Percentiles rank a stretch among this genome's conserved stretches.
Conservation (phyloP, 2,329 filamentous ascomycete genomes). For the Sphaerulina vaccinii region DNA sequence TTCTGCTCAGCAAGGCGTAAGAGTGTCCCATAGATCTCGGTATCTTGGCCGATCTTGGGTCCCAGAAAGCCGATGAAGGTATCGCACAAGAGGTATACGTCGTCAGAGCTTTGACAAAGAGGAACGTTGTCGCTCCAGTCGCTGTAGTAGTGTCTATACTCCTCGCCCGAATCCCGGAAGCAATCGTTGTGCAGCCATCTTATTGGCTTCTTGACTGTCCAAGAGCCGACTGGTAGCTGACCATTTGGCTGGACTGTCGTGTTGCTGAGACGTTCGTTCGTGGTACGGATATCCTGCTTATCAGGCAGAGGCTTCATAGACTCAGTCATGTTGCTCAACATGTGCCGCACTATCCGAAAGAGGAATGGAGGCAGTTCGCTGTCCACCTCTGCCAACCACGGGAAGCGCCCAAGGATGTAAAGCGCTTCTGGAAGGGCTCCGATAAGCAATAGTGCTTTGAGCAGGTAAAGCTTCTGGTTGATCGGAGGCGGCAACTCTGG, state of each 20-base stretch:
- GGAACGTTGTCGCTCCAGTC: conserved; percentile 95
- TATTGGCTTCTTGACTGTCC: conserved; percentile 64
- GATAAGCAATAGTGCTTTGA: conserved; percentile 83
- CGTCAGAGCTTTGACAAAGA: conserved; percentile 83
- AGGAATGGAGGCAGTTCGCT: conserved; percentile 77
- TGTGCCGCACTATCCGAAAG: conserved; percentile 81
- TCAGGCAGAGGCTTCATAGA: conserved; percentile 49
- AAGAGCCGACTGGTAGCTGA: conserved; percentile 53
- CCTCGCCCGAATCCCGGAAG: conserved; percentile 66
- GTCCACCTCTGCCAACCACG: conserved; percentile 85
- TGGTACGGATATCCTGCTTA: conserved; percentile 45
- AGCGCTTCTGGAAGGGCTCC: conserved; percentile 90
- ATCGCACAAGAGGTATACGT: conserved; percentile 82
- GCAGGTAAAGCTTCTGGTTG: conserved; percentile 83
- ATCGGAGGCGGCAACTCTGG: conserved; percentile 66
- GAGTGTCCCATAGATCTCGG: conserved; percentile 73
- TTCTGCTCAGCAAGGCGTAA: conserved; percentile 81
- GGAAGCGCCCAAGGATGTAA: conserved; percentile 87
- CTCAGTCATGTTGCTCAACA: conserved; percentile 71
- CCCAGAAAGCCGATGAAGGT: conserved; percentile 84
- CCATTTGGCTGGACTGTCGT: conserved; percentile 69
- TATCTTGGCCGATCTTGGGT: conserved; percentile 83
- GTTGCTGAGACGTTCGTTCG: conserved; percentile 56
- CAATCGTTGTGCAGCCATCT: conserved; percentile 84
- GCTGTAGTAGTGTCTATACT: conserved; percentile 94